These are phyloP conservation scores for Psilocybe tampanensis DNA, from an alignment of 768 basidiomycete genomes.

Conservation along the genomic window DNA sequence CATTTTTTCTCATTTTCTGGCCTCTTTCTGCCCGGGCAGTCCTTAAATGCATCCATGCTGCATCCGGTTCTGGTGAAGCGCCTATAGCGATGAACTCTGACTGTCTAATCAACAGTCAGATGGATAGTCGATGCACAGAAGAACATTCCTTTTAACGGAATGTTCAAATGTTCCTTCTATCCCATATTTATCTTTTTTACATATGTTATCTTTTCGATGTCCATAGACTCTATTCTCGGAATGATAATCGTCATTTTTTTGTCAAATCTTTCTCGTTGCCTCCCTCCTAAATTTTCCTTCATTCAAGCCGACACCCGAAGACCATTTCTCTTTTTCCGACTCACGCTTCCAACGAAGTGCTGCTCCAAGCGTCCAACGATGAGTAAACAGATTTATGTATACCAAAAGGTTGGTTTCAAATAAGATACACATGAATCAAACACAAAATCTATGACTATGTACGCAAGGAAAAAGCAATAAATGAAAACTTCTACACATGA, in stretches of 20 bases:
- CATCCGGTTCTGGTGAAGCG: constrained; percentile 80
- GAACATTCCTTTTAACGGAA: constrained; percentile 35
- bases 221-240: too few species aligned
- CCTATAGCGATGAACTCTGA: constrained; percentile 55
- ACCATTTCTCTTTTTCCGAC: too few species aligned
- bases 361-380: too few species aligned
- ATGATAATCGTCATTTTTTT: background rate
- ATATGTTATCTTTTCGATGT: background rate
- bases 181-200: constrained; percentile 25
- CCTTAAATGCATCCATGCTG: constrained; percentile 58
- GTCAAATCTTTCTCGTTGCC: too few species aligned
- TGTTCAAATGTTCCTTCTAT: constrained; percentile 31
- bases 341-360: too few species aligned
- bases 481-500: background rate
- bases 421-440: too few species aligned
- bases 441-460: background rate
- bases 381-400: too few species aligned
- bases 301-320: too few species aligned
- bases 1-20: constrained; percentile 31
- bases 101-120: constrained; percentile 59
- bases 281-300: too few species aligned
- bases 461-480: background rate
- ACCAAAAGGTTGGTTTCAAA: too few species aligned
- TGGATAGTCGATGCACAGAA: constrained; percentile 44
- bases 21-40: constrained; percentile 83